Base-by-base conservation (phyloP, 1,284 basidiomycete genomes). In the Stygiomarasmius scandens region DNA sequence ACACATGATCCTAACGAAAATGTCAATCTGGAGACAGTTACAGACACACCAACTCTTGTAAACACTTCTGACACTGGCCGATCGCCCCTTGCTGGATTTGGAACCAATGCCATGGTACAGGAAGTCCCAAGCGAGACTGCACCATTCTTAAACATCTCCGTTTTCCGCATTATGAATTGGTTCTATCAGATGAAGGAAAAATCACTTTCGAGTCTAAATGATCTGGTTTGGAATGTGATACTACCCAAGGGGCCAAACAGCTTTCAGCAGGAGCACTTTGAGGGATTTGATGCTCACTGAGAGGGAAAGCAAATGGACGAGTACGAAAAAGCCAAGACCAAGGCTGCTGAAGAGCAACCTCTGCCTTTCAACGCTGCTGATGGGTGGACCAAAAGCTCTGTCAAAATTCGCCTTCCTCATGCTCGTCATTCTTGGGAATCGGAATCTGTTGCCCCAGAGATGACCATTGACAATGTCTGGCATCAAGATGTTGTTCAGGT, bases 161-260 rank as follows among this genome's bases (percentile, higher is more conserved):
- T 43, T 19, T 47, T 20, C 16, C 56, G 32, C 4, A 22, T 57
- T 10, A 52, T 57, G 44, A 22, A 48, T 27, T 57, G 56, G 56
- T 44, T 12, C 19, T 54, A 54, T 12, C 9, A 52, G 23, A 34
- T 27, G 44, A 32, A 38, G 1, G 11, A 12, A 23, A 25, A 3
- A n/a, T 46, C 23, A 47, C 22, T 25, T n/a, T 27, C 2, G 47
- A 45, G 16, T 38, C 56, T 57, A 2, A 29, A 57, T 52, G n/a
- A n/a, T 11, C 56, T 57, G 22, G 49, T 52, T 20, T n/a, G 29
- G 11, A 24, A 57, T 48, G 50, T 57, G 10, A 22, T 57, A 3
- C 32, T 38, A 16, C 50, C 52, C n/a, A 34, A 29, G 10, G 50
- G 51, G 23, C 75, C 10, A 32, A 57, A 32, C 12, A 12, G 29